Evolutionary conservation across 176 grass and related monocot species (phyloP), one percentile per base, ranked within the genome.

Genomic region (Ampelocalamus luodianensis): DNA sequence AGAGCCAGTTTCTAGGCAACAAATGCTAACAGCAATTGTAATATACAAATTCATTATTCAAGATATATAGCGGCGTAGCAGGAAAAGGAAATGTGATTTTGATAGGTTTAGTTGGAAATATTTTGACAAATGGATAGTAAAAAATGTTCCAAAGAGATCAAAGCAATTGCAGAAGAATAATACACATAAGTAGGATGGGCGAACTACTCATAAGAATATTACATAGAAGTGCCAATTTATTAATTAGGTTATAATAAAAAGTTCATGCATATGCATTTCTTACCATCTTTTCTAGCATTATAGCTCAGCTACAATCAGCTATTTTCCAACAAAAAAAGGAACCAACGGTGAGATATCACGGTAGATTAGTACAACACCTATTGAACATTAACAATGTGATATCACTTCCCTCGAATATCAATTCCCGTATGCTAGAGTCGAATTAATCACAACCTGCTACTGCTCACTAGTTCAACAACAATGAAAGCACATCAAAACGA

Each of bases 201-300:
- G 32, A 72, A 24, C 17, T 15, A 48, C 63, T 48, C 55, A 26
- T 38, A 65, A 24, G 38, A 76, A 67, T 10, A 67, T 74, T 37
- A 46, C 82, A 73, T 17, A 44, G 44, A 78, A 64, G 23, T 68
- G 20, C 7, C 2, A 5, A 49, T 59, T 60, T 49, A 36, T 66
- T 59, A 74, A 80, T 61, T 49, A 65, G 7, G 46, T 45, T 48
- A 74, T 53, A 46, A 66, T 44, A 89, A 18, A 42, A 77, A 66
- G 14, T 45, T 23, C 24, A 55, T 44, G 32, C 46, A 75, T 68
- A 81, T 42, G 26, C 50, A 58, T 36, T 66, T 24, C 54, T 40
- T 72, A 74, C 10, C 39, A 26, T 42, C 14, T 39, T 79, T 79
- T 85, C 27, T 59, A 80, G 20, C 69, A 34, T 55, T 55, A 44